Evolutionary conservation across 345 rosid genomes (phyloP).

Genomic region (Gossypium turneri): DNA sequence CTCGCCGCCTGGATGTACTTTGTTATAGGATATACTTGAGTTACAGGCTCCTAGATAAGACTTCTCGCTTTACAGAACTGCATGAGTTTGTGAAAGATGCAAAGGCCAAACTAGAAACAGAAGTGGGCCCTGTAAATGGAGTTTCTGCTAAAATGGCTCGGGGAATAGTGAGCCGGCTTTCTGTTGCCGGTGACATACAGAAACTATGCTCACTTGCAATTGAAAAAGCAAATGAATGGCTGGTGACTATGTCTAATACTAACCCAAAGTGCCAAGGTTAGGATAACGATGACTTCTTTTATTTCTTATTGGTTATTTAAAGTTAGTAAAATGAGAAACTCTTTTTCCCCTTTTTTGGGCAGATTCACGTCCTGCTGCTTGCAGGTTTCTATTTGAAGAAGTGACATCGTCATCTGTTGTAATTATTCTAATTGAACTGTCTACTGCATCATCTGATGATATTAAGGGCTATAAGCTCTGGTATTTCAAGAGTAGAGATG

Average conservation of each 20-base stretch:
- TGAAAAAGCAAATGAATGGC: constrained; percentile 60
- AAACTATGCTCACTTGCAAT: constrained; percentile 73
- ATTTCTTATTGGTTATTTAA: background rate
- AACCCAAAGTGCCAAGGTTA: constrained; percentile 55
- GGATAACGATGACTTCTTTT: constrained; percentile 7
- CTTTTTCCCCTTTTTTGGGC: constrained; percentile 27
- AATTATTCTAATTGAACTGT: constrained; percentile 59
- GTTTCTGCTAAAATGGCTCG: constrained; percentile 69
- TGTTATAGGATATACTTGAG: constrained; percentile 83
- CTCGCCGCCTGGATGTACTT: constrained; percentile 76
- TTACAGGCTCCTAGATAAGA: constrained; percentile 71
- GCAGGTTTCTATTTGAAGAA: constrained; percentile 86
- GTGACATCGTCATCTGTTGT: constrained; percentile 53
- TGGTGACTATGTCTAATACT: constrained; percentile 33
- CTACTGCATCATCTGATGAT: constrained; percentile 36
- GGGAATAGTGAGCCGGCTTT: constrained; percentile 86
- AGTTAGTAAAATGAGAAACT: constrained; percentile 12
- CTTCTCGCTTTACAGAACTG: constrained; percentile 63
- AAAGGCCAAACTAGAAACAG: constrained; percentile 71
- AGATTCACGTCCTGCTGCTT: constrained; percentile 67
- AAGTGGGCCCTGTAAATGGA: constrained; percentile 73
- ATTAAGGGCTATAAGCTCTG: constrained; percentile 90
- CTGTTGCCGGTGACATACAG: constrained; percentile 69
- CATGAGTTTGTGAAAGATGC: constrained; percentile 64
- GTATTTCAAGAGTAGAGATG: constrained; percentile 74